phyloP scores from a whole-genome alignment of 139 green algal genomes.

The Chlorella sp. region DNA sequence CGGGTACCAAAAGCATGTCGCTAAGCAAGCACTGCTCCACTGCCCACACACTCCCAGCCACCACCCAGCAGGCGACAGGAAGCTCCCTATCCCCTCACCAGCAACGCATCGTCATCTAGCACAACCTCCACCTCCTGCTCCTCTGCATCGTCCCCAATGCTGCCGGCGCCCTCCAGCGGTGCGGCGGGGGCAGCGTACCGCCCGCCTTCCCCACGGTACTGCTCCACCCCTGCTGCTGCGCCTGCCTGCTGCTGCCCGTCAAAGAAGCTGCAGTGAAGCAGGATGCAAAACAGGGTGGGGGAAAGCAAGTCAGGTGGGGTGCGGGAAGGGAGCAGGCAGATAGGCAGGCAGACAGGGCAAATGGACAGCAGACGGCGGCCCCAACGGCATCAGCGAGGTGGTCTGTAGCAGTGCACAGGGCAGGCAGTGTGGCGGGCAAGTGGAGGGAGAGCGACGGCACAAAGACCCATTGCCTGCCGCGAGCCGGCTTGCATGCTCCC shows the following conservation, averaged over 20 bases:
- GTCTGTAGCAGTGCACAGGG: too few relatives aligned
- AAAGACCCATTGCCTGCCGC: too few relatives aligned
- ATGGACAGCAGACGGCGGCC: too few relatives aligned
- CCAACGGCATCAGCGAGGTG: too few relatives aligned
- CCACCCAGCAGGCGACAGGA: not conserved
- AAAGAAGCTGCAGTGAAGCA: slow-evolving; percentile 11
- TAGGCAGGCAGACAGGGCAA: not conserved
- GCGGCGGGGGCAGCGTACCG: not conserved
- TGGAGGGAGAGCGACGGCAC: too few relatives aligned
- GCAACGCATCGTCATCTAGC: not conserved
- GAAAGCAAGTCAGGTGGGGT: not conserved
- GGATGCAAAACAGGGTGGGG: not conserved
- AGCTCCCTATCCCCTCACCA: not conserved
- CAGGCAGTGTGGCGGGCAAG: too few relatives aligned
- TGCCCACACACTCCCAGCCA: not conserved
- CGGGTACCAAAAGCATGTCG: too few relatives aligned
- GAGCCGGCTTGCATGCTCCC: too few relatives aligned
- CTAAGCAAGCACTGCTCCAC: too few relatives aligned
- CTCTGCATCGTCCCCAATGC: not conserved
- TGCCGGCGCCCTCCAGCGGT: not conserved
- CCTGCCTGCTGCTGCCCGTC: slow-evolving; percentile 5
- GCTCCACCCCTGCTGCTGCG: not conserved
- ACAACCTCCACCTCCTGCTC: not conserved
- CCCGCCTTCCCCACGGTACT: not conserved
- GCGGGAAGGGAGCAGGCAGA: not conserved